phyloP scores from a whole-genome alignment of 148 eudicot genomes.

The Silene conica region DNA sequence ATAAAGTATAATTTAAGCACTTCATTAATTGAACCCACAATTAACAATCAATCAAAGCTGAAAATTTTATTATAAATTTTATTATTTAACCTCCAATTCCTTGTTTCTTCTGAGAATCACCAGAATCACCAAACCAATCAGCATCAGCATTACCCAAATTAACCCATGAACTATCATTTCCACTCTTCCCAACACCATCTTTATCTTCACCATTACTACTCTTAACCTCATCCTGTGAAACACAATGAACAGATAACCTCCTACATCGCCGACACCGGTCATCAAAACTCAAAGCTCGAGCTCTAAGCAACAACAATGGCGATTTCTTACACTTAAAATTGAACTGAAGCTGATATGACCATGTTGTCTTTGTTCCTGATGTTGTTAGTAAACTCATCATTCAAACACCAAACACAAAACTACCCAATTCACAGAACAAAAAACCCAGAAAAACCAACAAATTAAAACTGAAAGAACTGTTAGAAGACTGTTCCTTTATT shows the following conservation, averaged over 20 bases:
- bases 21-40: slow-evolving; percentile 2
- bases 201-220: slow-evolving; percentile 21
- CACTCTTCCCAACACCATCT: slow-evolving; percentile 15
- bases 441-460: neutral
- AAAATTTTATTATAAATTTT: neutral
- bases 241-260: slow-evolving; percentile 26
- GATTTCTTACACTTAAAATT: slow-evolving; percentile 44
- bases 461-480: neutral
- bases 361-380: slow-evolving; percentile 25
- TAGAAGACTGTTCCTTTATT: neutral
- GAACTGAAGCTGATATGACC: slow-evolving; percentile 66
- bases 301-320: slow-evolving; percentile 22
- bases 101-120: slow-evolving; percentile 33
- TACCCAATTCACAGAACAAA: slow-evolving; percentile 3
- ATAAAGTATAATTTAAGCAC: neutral
- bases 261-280: slow-evolving; percentile 13
- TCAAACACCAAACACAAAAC: neutral
- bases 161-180: slow-evolving; percentile 24
- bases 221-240: slow-evolving; percentile 30
- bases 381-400: slow-evolving; percentile 35
- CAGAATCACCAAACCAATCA: slow-evolving; percentile 59
- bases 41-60: neutral
- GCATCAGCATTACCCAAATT: slow-evolving; percentile 29
- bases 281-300: slow-evolving; percentile 27
- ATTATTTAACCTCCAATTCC: slow-evolving; percentile 64